Evolutionary conservation across 306 rosid genomes (phyloP).

Genomic region (Fragaria ananassa): DNA sequence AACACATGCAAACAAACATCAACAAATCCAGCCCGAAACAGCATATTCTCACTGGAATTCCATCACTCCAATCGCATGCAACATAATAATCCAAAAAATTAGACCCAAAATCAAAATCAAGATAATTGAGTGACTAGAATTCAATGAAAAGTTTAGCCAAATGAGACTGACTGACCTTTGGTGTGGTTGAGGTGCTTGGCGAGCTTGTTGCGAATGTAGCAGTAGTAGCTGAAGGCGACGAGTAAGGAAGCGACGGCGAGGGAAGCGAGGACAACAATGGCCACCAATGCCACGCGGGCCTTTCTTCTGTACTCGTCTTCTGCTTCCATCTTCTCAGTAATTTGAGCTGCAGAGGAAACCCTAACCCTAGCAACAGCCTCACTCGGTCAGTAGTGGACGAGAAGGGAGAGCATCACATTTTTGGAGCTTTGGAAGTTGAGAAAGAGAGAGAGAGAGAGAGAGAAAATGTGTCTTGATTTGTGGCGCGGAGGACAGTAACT

Average conservation of each 20-base stretch:
- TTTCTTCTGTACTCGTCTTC: conserved; percentile 59
- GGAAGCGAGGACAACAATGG: conserved; percentile 65
- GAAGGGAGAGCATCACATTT: conserved; percentile 3
- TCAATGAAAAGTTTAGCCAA: no score
- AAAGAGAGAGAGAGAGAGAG: neutral
- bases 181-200: conserved; percentile 51
- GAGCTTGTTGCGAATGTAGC: conserved; percentile 74
- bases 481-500: conserved; percentile 44
- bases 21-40: conserved; percentile 3
- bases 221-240: conserved; percentile 79
- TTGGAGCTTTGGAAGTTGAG: conserved; percentile 29
- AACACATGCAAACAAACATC: conserved; percentile 12
- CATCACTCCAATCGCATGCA: neutral
- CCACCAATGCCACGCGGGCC: conserved; percentile 47
- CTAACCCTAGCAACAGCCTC: conserved; percentile 19
- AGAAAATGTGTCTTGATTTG: conserved; percentile 21
- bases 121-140: no score
- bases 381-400: conserved; percentile 10
- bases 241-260: conserved; percentile 62
- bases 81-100: neutral
- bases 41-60: neutral
- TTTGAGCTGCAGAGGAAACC: neutral
- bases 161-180: conserved; percentile 32
- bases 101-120: neutral
- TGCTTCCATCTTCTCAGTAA: conserved; percentile 44